Conservation (phyloP, 768 basidiomycete species). For the Trametes cinnabarina region DNA sequence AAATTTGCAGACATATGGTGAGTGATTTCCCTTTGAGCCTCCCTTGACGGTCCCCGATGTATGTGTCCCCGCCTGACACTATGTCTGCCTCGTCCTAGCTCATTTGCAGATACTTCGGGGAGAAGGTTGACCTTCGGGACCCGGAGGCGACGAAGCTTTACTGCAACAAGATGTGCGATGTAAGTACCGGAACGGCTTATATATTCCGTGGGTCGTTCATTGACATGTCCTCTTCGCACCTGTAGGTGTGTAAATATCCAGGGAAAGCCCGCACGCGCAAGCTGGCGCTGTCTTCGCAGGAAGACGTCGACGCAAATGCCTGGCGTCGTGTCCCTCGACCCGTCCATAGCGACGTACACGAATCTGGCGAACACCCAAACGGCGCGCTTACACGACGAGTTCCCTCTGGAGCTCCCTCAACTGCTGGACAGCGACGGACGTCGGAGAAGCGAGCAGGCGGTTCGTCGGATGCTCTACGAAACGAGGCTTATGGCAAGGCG, state of each 20-base stretch:
- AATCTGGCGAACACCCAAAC: background rate
- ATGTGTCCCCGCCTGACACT: too few species aligned
- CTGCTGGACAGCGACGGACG: background rate
- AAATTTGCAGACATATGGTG: slow-evolving; percentile 71
- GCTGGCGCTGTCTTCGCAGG: slow-evolving; percentile 46
- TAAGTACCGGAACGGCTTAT: slow-evolving; percentile 34
- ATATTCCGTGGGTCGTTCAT: background rate
- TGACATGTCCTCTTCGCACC: background rate
- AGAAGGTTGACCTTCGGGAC: slow-evolving; percentile 53
- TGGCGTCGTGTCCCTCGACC: slow-evolving; percentile 2
- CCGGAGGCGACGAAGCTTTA: slow-evolving; percentile 44
- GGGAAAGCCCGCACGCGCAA: slow-evolving; percentile 56
- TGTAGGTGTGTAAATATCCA: slow-evolving; percentile 75
- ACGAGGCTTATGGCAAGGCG: background rate
- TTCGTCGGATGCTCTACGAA: slow-evolving; percentile 15
- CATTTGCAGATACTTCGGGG: slow-evolving; percentile 82
- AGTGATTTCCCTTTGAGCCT: slow-evolving; percentile 28
- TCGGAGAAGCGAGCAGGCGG: slow-evolving; percentile 14
- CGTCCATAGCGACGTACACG: background rate
- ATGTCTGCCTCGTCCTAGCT: too few species aligned
- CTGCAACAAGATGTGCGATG: slow-evolving; percentile 82
- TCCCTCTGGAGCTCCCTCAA: background rate
- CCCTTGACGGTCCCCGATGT: too few species aligned
- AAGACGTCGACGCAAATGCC: slow-evolving; percentile 28
- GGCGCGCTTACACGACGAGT: background rate